phyloP scores from a whole-genome alignment of 345 rosid species.

The Euphorbia pulcherrima region DNA sequence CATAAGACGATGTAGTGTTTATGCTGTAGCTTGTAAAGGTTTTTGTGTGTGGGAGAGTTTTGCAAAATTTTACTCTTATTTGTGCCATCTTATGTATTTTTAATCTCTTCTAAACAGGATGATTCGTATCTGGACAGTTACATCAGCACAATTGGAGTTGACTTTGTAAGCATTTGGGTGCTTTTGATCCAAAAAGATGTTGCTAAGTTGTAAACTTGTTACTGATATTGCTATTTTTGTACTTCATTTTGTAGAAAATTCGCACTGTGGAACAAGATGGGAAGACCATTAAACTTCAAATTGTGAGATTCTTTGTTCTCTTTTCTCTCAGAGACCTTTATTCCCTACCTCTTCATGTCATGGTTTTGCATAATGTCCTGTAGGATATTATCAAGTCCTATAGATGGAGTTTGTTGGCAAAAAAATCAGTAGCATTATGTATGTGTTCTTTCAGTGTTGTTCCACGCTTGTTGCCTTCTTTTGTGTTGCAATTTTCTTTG shows the following conservation, averaged over 20 bases:
- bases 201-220: background rate
- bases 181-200: background rate
- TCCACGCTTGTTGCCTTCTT: background rate
- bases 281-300: conserved; percentile 80
- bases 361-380: background rate
- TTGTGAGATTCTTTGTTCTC: conserved; percentile 34
- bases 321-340: background rate
- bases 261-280: conserved; percentile 92
- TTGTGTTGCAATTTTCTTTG: background rate
- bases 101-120: conserved; percentile 44
- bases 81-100: background rate
- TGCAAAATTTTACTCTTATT: background rate
- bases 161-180: conserved; percentile 56
- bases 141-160: conserved; percentile 90
- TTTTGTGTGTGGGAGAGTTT: background rate
- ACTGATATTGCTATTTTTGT: conserved; percentile 3
- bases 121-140: conserved; percentile 92
- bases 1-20: background rate
- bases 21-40: background rate
- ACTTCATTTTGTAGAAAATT: conserved; percentile 49
- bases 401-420: background rate
- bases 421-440: background rate
- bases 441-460: background rate
- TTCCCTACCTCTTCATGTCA: background rate
- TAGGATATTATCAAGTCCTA: background rate